A percentile compares a stretch with the other conserved stretches of the same genome.
Conservation (phyloP, 2,329 filamentous ascomycete genomes). For the Penicillium sp. region DNA sequence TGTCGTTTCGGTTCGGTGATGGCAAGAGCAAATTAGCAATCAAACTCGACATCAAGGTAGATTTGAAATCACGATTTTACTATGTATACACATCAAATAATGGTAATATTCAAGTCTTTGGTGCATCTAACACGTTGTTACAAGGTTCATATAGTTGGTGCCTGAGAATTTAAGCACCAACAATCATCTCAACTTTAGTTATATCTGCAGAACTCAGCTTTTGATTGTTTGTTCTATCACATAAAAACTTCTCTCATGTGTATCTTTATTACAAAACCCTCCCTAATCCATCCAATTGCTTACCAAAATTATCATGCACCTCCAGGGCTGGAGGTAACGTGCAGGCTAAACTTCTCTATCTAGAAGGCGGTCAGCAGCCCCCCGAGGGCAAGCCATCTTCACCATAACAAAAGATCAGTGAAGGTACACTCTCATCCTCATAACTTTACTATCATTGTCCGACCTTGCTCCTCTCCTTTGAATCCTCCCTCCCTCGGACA, state of each 20-base stretch:
- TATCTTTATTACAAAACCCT: neutral
- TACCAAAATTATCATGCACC: neutral
- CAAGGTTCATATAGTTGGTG: neutral
- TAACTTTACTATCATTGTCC: slow-evolving; percentile 14
- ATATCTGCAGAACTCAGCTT: neutral
- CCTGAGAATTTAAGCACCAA: no score
- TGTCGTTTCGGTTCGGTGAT: neutral
- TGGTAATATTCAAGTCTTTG: neutral
- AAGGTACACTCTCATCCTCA: slow-evolving; percentile 15
- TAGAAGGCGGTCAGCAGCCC: slow-evolving; percentile 20
- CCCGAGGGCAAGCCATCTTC: slow-evolving; percentile 17
- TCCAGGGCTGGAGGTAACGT: neutral
- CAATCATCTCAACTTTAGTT: neutral
- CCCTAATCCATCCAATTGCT: neutral
- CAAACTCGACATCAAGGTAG: neutral
- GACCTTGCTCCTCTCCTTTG: slow-evolving; percentile 9
- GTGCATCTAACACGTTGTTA: neutral
- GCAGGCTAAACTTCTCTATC: slow-evolving; percentile 3
- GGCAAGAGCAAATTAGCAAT: neutral
- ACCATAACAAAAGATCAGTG: slow-evolving; percentile 27
- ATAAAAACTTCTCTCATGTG: neutral
- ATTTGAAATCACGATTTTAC: neutral
- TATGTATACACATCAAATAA: neutral
- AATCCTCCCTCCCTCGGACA: neutral
- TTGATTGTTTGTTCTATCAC: neutral